Conservation (phyloP, 371 early-diverging fungal genomes). For the Actinomucor elegans region DNA sequence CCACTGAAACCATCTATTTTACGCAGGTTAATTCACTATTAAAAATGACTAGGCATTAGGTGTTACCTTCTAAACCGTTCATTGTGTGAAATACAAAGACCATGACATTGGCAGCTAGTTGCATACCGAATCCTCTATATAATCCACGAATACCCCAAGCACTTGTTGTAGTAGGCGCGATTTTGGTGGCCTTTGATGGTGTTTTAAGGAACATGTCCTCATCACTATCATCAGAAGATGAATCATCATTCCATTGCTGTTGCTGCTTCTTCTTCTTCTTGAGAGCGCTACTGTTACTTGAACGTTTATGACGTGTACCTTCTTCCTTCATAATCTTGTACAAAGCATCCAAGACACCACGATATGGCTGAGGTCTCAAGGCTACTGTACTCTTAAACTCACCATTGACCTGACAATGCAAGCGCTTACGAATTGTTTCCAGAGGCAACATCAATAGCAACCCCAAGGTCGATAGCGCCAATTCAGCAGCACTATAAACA, state of each 20-base stretch:
- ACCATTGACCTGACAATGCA: constrained; percentile 72
- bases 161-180: constrained; percentile 17
- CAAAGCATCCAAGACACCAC: constrained; percentile 78
- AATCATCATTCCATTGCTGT: neutral
- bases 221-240: constrained; percentile 17
- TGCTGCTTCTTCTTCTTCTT: constrained; percentile 9
- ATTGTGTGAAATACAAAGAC: constrained; percentile 59
- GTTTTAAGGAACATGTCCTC: constrained; percentile 14
- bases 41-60: neutral
- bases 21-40: neutral
- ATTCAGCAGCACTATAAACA: constrained; percentile 62
- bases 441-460: constrained; percentile 79
- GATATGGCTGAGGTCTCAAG: constrained; percentile 78
- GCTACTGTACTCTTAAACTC: constrained; percentile 77
- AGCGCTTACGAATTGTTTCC: constrained; percentile 82
- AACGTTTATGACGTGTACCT: constrained; percentile 51
- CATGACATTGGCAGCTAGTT: constrained; percentile 61
- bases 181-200: neutral
- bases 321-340: constrained; percentile 86
- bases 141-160: constrained; percentile 72
- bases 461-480: constrained; percentile 64
- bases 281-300: constrained; percentile 6
- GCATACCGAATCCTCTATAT: constrained; percentile 77
- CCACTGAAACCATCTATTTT: constrained; percentile 1
- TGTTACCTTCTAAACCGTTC: constrained; percentile 49